Evolutionary conservation across 2,329 filamentous ascomycete genomes (phyloP).

Genomic region (Nannizziopsis arthrosporioides): DNA sequence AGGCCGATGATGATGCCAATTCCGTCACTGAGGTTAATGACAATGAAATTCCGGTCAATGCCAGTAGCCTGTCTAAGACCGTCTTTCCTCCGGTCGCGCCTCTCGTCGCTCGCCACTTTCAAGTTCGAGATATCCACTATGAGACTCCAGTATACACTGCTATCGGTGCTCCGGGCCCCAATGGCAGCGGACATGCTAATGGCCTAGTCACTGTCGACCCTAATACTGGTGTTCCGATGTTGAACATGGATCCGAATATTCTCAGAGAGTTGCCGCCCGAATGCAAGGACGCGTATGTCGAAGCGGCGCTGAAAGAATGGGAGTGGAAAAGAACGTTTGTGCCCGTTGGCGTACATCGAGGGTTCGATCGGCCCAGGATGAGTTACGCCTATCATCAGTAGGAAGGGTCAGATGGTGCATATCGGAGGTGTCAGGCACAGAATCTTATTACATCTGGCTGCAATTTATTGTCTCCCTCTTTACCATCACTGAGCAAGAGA

Average conservation of each 20-base stretch:
- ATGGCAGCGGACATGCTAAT: constrained; percentile 40
- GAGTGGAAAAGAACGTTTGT: constrained; percentile 67
- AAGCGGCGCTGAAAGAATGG: constrained; percentile 52
- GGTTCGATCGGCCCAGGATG: constrained; percentile 24
- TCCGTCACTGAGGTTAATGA: neutral
- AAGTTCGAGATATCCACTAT: constrained; percentile 51
- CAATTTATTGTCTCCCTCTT: no score
- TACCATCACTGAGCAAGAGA: constrained; percentile 4
- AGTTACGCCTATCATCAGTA: constrained; percentile 33
- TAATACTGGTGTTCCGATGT: constrained; percentile 2
- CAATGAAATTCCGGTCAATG: constrained; percentile 5
- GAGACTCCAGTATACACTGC: constrained; percentile 48
- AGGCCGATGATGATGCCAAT: constrained; percentile 9
- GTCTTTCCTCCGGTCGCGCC: constrained; percentile 46
- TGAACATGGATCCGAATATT: constrained; percentile 26
- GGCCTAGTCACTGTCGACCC: constrained; percentile 31
- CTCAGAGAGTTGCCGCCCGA: constrained; percentile 35
- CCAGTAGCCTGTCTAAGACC: constrained; percentile 15
- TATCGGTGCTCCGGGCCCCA: constrained; percentile 43
- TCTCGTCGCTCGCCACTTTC: constrained; percentile 49
- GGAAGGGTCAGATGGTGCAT: neutral
- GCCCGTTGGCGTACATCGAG: constrained; percentile 49
- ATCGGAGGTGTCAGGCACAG: no score
- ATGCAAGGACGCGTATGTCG: constrained; percentile 61
- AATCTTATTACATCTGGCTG: no score